Percentiles rank a stretch among this genome's conserved stretches.
Evolutionary conservation across 2,329 filamentous ascomycete genomes (phyloP).

Genomic region (Ramularia endophylla): DNA sequence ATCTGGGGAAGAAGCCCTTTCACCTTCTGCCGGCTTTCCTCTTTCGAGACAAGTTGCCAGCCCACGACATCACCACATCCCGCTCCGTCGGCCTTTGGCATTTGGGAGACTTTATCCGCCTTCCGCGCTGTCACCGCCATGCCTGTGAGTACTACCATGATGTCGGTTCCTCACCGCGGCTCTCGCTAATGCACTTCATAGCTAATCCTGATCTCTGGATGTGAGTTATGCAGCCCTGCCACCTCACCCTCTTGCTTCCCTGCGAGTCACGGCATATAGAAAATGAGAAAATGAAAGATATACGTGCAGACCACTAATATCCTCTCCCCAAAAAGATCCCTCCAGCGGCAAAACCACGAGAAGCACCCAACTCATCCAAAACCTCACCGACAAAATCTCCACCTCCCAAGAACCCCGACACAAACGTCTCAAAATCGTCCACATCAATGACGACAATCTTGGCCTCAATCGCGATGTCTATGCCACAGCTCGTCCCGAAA

Average conservation of each 20-base stretch:
- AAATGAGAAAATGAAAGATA: too few species aligned
- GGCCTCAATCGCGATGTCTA: slow-evolving; percentile 67
- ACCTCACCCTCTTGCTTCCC: too few species aligned
- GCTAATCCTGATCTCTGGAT: slow-evolving; percentile 46
- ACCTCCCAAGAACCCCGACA: slow-evolving; percentile 41
- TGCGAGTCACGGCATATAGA: background rate
- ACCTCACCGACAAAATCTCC: slow-evolving; percentile 56
- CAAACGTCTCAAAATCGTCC: slow-evolving; percentile 58
- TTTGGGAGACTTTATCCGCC: too few species aligned
- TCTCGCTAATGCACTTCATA: slow-evolving; percentile 25
- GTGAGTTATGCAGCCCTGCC: background rate
- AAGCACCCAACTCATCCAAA: slow-evolving; percentile 57
- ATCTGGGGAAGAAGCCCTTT: too few species aligned
- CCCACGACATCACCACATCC: too few species aligned
- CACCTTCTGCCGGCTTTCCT: too few species aligned
- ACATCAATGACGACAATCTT: slow-evolving; percentile 67
- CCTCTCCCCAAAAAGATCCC: slow-evolving; percentile 40
- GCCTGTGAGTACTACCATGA: too few species aligned
- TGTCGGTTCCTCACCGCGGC: too few species aligned
- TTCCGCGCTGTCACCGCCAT: too few species aligned
- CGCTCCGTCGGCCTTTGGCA: too few species aligned
- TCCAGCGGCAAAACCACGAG: slow-evolving; percentile 59
- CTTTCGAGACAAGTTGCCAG: too few species aligned
- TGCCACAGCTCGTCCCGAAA: slow-evolving; percentile 71
- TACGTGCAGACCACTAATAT: slow-evolving; percentile 22